These are phyloP conservation scores for Picea engelmannii DNA, from an alignment of 83 land plant species.

Conservation along the genomic window DNA sequence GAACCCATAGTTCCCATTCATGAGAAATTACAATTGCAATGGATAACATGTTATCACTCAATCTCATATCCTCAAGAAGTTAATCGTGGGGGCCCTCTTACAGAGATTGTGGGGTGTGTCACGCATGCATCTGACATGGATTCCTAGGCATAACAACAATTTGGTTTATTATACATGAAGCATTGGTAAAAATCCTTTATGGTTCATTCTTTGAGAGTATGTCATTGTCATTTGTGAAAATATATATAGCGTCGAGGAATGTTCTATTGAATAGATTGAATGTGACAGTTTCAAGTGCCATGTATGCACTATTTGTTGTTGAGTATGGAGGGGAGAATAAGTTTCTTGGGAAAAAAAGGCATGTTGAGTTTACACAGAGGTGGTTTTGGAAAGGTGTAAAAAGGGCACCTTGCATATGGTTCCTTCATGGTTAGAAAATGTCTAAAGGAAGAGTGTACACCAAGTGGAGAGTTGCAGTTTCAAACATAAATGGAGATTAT, in stretches of 20 bases:
- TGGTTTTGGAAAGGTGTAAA: slow-evolving; percentile 94
- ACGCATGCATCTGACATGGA: slow-evolving; percentile 91
- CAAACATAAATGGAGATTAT: slow-evolving; percentile 92
- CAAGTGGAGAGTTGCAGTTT: slow-evolving; percentile 87
- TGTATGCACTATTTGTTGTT: slow-evolving; percentile 66
- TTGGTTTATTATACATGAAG: slow-evolving; percentile 94
- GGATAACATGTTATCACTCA: slow-evolving; percentile 81
- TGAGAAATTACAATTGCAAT: slow-evolving; percentile 95
- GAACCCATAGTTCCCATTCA: slow-evolving; percentile 18
- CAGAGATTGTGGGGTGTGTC: slow-evolving; percentile 96
- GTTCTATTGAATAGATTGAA: slow-evolving; percentile 81
- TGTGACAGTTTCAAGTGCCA: slow-evolving; percentile 62
- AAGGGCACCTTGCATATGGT: slow-evolving; percentile 82
- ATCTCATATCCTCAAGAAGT: slow-evolving; percentile 79
- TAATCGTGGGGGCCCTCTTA: slow-evolving; percentile 83
- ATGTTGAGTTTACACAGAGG: slow-evolving; percentile 73
- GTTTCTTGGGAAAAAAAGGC: slow-evolving; percentile 49
- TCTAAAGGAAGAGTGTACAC: slow-evolving; percentile 74
- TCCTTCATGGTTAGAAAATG: slow-evolving; percentile 78
- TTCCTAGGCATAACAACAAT: slow-evolving; percentile 76
- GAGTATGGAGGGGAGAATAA: slow-evolving; percentile 83
- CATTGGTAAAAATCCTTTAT: slow-evolving; percentile 91
- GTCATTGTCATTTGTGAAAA: slow-evolving; percentile 88
- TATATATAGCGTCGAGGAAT: slow-evolving; percentile 86
- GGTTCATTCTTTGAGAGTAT: slow-evolving; percentile 85